Percentiles rank a stretch among this genome's conserved stretches.
phyloP scores from a whole-genome alignment of 257 asterid genomes.

The Leonotis leonurus region DNA sequence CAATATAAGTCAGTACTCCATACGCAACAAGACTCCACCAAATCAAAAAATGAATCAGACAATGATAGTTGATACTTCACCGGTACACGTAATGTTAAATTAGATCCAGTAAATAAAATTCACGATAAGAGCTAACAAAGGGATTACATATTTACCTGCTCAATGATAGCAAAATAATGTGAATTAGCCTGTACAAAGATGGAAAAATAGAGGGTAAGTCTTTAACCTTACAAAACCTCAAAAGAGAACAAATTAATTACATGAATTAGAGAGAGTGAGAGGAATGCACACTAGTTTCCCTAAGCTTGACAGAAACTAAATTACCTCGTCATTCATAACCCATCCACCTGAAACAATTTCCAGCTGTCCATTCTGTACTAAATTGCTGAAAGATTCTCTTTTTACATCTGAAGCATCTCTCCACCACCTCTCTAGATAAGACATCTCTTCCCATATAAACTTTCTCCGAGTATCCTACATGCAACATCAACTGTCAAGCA shows the following conservation, averaged over 20 bases:
- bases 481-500: constrained; percentile 13
- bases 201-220: constrained; percentile 16
- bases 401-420: constrained; percentile 71
- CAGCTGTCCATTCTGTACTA: constrained; percentile 82
- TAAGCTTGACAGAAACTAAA: constrained; percentile 3
- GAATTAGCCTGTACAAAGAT: constrained; percentile 89
- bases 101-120: constrained; percentile 2
- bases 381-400: constrained; percentile 62
- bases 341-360: constrained; percentile 99
- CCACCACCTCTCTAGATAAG: constrained; percentile 99
- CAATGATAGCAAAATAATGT: constrained; percentile 91
- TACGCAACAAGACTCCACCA: not conserved
- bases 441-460: constrained; percentile 99
- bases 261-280: not conserved
- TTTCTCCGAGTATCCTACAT: constrained; percentile 73
- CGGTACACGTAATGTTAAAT: constrained; percentile 3
- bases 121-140: constrained; percentile 5
- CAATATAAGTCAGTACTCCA: too few relatives aligned
- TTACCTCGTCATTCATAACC: constrained; percentile 99
- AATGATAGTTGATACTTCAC: not conserved
- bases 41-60: too few relatives aligned
- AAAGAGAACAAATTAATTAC: not conserved
- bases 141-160: constrained; percentile 57
- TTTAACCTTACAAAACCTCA: constrained; percentile 11
- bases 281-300: not conserved